These are phyloP conservation scores for Vanilla planifolia DNA, from an alignment of 106 monocot species.

Conservation along the genomic window DNA sequence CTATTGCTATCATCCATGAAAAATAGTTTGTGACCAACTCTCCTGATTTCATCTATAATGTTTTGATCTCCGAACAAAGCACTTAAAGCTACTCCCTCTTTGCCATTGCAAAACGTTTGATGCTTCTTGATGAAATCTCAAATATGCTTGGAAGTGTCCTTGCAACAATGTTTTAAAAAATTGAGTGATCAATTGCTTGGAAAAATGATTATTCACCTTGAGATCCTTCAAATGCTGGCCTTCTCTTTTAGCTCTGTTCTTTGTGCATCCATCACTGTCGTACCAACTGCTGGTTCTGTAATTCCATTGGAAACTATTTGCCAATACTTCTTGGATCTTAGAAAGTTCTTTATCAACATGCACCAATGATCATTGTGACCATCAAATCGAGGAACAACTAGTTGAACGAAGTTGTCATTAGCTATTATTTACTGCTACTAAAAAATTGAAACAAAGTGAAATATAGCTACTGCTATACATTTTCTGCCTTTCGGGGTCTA, in stretches of 20 bases:
- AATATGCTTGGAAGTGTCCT: constrained; percentile 2
- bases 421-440: too few species aligned
- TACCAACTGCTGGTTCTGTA: background rate
- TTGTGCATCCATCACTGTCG: background rate
- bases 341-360: constrained; percentile 16
- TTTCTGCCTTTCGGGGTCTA: too few species aligned
- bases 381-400: constrained; percentile 1
- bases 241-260: background rate
- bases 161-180: background rate
- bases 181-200: constrained; percentile 1
- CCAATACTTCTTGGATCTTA: constrained; percentile 18
- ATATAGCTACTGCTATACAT: too few species aligned
- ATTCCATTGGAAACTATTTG: background rate
- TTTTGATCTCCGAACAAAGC: background rate
- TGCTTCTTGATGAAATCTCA: constrained; percentile 8
- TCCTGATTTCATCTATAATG: background rate
- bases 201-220: constrained; percentile 1
- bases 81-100: constrained; percentile 1
- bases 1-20: background rate
- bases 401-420: constrained; percentile 1
- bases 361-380: constrained; percentile 11
- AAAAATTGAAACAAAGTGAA: too few species aligned
- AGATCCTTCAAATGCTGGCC: background rate
- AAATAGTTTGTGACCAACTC: background rate
- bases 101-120: background rate